phyloP scores from a whole-genome alignment of 371 early-diverging fungal species.

The Lichtheimia ornata region DNA sequence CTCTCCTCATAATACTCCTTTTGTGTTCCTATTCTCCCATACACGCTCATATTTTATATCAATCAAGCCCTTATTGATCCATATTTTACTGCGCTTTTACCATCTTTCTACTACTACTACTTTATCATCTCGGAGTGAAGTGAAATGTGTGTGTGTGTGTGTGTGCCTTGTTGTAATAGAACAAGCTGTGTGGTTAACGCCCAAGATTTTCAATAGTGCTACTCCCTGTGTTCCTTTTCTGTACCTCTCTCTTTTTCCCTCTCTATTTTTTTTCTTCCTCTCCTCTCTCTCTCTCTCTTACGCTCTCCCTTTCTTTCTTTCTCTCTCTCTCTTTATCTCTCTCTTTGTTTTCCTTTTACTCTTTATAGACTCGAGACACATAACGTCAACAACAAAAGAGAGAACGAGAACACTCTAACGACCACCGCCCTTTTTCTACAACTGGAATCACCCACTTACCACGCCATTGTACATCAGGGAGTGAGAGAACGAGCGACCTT shows the following conservation, averaged over 20 bases:
- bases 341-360: constrained; percentile 8
- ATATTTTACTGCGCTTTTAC: neutral
- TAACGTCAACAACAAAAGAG: no score
- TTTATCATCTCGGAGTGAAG: constrained; percentile 1
- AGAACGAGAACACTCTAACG: no score
- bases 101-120: neutral
- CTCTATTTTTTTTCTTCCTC: neutral
- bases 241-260: neutral
- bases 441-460: neutral
- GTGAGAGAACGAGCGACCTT: neutral
- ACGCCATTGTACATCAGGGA: neutral
- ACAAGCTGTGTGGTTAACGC: neutral
- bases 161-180: neutral
- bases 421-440: no score
- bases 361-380: constrained; percentile 1
- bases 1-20: neutral
- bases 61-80: neutral
- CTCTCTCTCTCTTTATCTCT: neutral
- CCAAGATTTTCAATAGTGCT: neutral
- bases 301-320: neutral
- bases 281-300: neutral
- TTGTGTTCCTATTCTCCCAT: constrained; percentile 1
- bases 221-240: neutral
- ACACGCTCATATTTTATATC: neutral
- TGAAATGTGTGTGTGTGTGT: no score